Evolutionary conservation across 306 rosid genomes (phyloP), one percentile per base, ranked within the genome.

Genomic region (Cucurbita maxima): DNA sequence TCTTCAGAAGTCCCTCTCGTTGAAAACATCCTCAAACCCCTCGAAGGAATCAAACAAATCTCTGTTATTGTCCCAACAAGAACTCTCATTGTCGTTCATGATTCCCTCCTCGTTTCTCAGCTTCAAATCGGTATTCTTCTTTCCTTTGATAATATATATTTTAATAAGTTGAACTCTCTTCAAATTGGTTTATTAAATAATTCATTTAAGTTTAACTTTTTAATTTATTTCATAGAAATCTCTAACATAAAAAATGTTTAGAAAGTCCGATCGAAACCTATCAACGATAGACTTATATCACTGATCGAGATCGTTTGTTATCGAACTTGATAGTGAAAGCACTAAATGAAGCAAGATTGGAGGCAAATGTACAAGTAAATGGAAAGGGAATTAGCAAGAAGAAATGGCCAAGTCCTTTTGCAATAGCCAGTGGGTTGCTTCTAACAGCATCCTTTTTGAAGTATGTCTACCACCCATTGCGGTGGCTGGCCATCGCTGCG

Each of bases 31-130:
- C 80, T 94, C 10, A 87, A 22, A 22, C 25, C 1, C 1, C 88
- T 90, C 0, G 79, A 84, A 4, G 98, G 98, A 3, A 76, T 94
- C 70, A 90, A 89, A 58, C 85, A 90, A 79, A 85, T 90, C 30
- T 76, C 95, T 0, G 97, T 90, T 67, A 77, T 94, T 19, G 91
- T 94, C 0, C 81, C 98, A 0, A 82, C 98, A 0, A 80, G 95
- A 73, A 94, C 98, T 1, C 90, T 94, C 47, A 89, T 94, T 73
- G 97, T 94, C 19, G 79, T 90, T 0, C 97, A 94, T 18, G 97
- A 94, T 44, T 76, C 37, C 45, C 78, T 85, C 14, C 59, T 89
- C 86, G 84, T 89, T 78, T 89, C 98, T 0, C 97, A 86, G 48
- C 61, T 85, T 67, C 97, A 94, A 78, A 94, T 94, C 36, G 96